Evolutionary conservation across 257 asterid genomes (phyloP).

Genomic region (Solanum okadae): DNA sequence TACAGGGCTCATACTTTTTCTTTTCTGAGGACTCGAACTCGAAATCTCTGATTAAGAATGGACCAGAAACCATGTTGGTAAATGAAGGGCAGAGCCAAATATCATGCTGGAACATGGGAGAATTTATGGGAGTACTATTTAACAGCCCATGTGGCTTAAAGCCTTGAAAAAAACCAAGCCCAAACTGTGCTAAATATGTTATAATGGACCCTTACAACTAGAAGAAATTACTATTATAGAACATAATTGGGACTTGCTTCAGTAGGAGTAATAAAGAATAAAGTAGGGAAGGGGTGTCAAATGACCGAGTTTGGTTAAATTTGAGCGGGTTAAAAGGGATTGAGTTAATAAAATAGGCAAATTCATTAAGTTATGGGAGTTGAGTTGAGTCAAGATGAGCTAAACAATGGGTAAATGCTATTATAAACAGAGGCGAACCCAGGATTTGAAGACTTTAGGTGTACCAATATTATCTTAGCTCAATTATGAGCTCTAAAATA

Average conservation of each 20-base stretch:
- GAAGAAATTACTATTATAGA: not conserved
- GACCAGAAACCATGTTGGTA: not conserved
- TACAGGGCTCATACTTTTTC: not conserved
- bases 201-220: not conserved
- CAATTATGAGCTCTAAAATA: not conserved
- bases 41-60: not conserved
- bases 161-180: not conserved
- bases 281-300: not conserved
- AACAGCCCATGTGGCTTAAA: not conserved
- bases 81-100: not conserved
- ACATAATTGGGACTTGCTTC: not conserved
- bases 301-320: not conserved
- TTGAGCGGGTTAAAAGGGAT: not conserved
- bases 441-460: not conserved
- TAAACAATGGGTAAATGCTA: not conserved
- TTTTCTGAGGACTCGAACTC: not conserved
- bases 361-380: not conserved
- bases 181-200: not conserved
- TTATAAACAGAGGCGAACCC: too few relatives aligned
- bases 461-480: not conserved
- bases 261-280: not conserved
- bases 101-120: not conserved
- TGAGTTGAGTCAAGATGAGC: not conserved
- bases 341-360: not conserved
- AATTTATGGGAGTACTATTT: not conserved